phyloP scores from a whole-genome alignment of 2,329 filamentous ascomycete species.

The Malbranchea zuffiana region DNA sequence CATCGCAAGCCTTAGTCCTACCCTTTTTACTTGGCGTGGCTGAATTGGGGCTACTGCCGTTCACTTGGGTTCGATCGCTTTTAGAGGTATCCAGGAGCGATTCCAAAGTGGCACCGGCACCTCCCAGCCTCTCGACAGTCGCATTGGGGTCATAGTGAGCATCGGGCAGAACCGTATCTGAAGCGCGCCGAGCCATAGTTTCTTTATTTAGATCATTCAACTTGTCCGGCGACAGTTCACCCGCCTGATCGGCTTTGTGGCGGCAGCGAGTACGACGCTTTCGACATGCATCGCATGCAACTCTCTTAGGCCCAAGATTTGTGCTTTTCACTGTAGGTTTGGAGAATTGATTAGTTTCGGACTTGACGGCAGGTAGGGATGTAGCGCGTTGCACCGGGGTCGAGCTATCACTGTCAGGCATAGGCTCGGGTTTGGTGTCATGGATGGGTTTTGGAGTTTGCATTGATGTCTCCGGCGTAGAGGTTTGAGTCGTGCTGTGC shows the following conservation, averaged over 20 bases:
- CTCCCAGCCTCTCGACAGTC: no score
- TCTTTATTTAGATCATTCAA: no score
- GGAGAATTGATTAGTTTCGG: conserved; percentile 15
- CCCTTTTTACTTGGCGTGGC: conserved; percentile 42
- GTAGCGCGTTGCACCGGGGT: conserved; percentile 14
- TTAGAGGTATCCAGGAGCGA: neutral
- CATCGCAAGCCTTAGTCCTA: conserved; percentile 53
- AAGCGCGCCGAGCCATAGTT: no score
- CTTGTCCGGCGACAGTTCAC: no score
- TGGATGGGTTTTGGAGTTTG: conserved; percentile 8
- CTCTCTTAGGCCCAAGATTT: conserved; percentile 47
- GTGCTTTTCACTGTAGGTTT: conserved; percentile 27
- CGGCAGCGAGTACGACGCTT: conserved; percentile 53
- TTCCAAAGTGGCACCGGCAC: neutral
- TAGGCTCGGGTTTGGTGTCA: conserved; percentile 10
- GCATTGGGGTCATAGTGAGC: no score
- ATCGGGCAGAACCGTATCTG: no score
- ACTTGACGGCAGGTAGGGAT: conserved; percentile 19
- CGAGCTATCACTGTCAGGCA: conserved; percentile 20
- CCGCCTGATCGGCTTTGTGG: conserved; percentile 46
- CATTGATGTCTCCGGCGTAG: no score
- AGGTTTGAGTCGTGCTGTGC: conserved; percentile 30
- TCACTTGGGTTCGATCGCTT: neutral
- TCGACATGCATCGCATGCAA: conserved; percentile 53
- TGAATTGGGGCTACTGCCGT: conserved; percentile 24